Evolutionary conservation across 495 filamentous ascomycete genomes (phyloP).

Genomic region (Podospora comata): DNA sequence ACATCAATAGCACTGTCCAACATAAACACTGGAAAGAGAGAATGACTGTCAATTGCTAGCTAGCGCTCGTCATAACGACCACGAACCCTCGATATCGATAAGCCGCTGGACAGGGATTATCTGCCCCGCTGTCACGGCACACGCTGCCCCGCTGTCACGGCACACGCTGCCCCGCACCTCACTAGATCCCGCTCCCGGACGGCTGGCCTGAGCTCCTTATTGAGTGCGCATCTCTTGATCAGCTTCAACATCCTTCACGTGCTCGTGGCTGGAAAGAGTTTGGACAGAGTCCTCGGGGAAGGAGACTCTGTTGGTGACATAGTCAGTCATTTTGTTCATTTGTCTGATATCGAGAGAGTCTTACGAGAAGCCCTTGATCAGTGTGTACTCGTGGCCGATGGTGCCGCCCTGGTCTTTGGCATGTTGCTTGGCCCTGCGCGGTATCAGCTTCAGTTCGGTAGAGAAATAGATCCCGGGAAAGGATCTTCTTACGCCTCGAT

Average conservation of each 20-base stretch:
- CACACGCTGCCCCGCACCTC: slow-evolving; percentile 19
- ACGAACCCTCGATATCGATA: background rate
- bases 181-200: background rate
- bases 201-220: slow-evolving; percentile 36
- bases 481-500: slow-evolving; percentile 55
- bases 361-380: slow-evolving; percentile 92
- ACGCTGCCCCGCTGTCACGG: slow-evolving; percentile 25
- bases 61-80: background rate
- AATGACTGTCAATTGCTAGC: slow-evolving; percentile 4
- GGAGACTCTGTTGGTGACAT: slow-evolving; percentile 56
- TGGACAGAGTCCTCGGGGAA: slow-evolving; percentile 63
- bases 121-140: slow-evolving; percentile 14
- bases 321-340: background rate
- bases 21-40: background rate
- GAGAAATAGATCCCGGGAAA: background rate
- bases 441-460: slow-evolving; percentile 14
- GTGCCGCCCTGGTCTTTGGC: slow-evolving; percentile 68
- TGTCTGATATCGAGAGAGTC: slow-evolving; percentile 26
- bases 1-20: background rate
- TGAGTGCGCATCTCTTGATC: slow-evolving; percentile 71
- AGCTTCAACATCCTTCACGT: slow-evolving; percentile 68
- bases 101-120: slow-evolving; percentile 5
- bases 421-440: slow-evolving; percentile 65
- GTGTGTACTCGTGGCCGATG: slow-evolving; percentile 75
- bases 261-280: slow-evolving; percentile 60